Evolutionary conservation across 108 stramenopile genomes (phyloP).

Genomic region (Cyclotella atomus): DNA sequence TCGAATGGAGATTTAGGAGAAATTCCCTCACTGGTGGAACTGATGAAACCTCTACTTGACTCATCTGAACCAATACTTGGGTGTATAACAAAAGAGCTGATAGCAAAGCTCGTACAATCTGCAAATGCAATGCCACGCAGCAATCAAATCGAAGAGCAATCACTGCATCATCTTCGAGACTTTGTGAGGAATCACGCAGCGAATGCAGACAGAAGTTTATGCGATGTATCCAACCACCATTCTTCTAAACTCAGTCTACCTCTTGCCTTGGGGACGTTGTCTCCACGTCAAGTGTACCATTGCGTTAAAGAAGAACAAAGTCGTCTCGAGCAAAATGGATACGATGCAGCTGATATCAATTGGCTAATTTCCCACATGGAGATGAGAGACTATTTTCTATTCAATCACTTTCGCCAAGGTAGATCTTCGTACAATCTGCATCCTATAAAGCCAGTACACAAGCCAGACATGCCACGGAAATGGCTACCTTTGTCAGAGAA

Average conservation of each 20-base stretch:
- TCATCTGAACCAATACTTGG: slow-evolving; percentile 26
- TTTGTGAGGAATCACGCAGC: slow-evolving; percentile 57
- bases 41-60: slow-evolving; percentile 42
- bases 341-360: slow-evolving; percentile 21
- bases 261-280: slow-evolving; percentile 60
- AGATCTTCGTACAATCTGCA: slow-evolving; percentile 17
- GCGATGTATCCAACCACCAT: slow-evolving; percentile 59
- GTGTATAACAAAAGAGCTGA: slow-evolving; percentile 25
- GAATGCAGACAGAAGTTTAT: slow-evolving; percentile 57
- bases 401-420: slow-evolving; percentile 53
- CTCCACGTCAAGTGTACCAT: slow-evolving; percentile 58
- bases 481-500: slow-evolving; percentile 33
- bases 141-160: slow-evolving; percentile 29
- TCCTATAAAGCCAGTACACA: slow-evolving; percentile 22
- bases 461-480: slow-evolving; percentile 11
- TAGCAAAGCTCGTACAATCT: slow-evolving; percentile 14
- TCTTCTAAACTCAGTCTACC: slow-evolving; percentile 53
- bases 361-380: slow-evolving; percentile 75
- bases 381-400: slow-evolving; percentile 79
- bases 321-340: slow-evolving; percentile 14
- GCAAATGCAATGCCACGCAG: slow-evolving; percentile 24
- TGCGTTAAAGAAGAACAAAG: slow-evolving; percentile 35
- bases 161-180: slow-evolving; percentile 38
- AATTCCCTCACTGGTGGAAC: slow-evolving; percentile 52
- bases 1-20: slow-evolving; percentile 28